Evolutionary conservation across 1,139 yeast genomes (phyloP), one percentile per base, ranked within the genome.

Genomic region (Suhomyces anneliseae): DNA sequence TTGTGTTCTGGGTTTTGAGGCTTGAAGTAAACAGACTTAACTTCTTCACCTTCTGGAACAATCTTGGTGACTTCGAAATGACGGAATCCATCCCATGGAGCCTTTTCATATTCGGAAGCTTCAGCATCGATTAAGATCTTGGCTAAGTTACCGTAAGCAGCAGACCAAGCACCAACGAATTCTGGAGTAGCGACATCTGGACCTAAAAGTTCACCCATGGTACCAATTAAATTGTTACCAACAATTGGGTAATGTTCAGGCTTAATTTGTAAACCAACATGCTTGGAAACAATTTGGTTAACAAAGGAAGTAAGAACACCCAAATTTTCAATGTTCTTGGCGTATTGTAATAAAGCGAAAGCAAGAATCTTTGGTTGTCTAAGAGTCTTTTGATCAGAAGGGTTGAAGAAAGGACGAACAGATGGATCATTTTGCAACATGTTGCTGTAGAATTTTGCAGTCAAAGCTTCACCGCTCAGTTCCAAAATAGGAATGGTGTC

Each of bases 191-290:
- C 88, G 27, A 73, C 71, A 33, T 73, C 78, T 33, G 69, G 69
- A 9, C 90, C 90, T 38, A 85, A 67, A 40, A 82, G 74, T 48
- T 76, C 76, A 43, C 66, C 62, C 67, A 85, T 76, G 19, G 89
- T 81, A 29, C 67, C 69, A 39, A 85, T 62, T 34, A 85, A 66
- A 55, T 77, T 74, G 38, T 65, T 61, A 33, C 90, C 90, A 36
- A 85, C 90, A 52, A 82, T 72, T 14, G 83, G 81, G 56, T 85
- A 85, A 49, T 83, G 88, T 47, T 80, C 85, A 3, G 90, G 81
- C 48, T 66, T 63, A 39, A 85, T 75, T 57, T 79, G 81, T 49
- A 85, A 68, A 41, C 88, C 87, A 51, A 82, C 83, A 55, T 85
- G 90, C 63, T 84, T 85, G 52, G 73, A 74, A 35, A 81, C 86